These are phyloP conservation scores for Parafenestella ontariensis DNA, from an alignment of 2,329 filamentous ascomycete species.

Conservation along the genomic window DNA sequence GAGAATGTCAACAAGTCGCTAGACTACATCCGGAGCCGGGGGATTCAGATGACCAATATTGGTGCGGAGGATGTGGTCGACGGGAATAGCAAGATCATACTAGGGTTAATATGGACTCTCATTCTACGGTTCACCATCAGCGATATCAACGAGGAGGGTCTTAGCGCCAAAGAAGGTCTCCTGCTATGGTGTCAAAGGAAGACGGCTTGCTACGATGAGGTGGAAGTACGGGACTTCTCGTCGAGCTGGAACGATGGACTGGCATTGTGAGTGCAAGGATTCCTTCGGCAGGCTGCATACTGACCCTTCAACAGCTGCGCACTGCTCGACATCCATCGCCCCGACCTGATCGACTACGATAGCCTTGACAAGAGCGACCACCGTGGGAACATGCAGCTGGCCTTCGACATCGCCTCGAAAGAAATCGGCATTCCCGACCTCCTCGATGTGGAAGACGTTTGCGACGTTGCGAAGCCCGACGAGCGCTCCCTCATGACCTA, in stretches of 20 bases:
- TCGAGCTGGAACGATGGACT: slow-evolving; percentile 96
- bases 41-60: slow-evolving; percentile 98
- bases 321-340: slow-evolving; percentile 93
- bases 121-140: slow-evolving; percentile 98
- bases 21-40: slow-evolving; percentile 87
- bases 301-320: slow-evolving; percentile 67
- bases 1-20: slow-evolving; percentile 97
- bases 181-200: slow-evolving; percentile 98
- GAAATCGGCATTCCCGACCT: slow-evolving; percentile 97
- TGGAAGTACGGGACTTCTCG: slow-evolving; percentile 94
- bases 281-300: background rate
- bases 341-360: slow-evolving; percentile 97
- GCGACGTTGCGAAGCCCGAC: slow-evolving; percentile 93
- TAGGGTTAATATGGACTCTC: slow-evolving; percentile 96
- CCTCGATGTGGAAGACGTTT: slow-evolving; percentile 97
- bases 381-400: slow-evolving; percentile 95
- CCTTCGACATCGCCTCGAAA: slow-evolving; percentile 93
- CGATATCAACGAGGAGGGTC: slow-evolving; percentile 96
- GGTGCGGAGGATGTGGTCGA: slow-evolving; percentile 98
- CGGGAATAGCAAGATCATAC: slow-evolving; percentile 95
- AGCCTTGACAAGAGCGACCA: slow-evolving; percentile 92
- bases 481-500: slow-evolving; percentile 99
- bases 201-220: slow-evolving; percentile 97
- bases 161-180: slow-evolving; percentile 96
- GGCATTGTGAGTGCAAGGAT: slow-evolving; percentile 67